These are phyloP conservation scores for Erodium texanum DNA, from an alignment of 441 rosid species.

Conservation along the genomic window DNA sequence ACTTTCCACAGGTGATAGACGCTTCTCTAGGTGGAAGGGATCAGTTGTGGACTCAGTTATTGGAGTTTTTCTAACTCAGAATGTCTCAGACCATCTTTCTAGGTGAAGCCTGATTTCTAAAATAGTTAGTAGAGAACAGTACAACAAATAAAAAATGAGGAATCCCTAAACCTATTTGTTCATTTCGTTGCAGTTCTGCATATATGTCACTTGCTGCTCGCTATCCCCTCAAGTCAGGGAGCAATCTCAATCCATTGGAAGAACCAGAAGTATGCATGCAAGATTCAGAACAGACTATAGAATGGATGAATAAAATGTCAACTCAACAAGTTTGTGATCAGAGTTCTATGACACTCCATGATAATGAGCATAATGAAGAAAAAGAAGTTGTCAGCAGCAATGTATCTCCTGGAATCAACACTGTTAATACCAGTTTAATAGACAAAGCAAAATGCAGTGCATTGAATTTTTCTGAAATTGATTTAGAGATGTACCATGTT, in stretches of 20 bases:
- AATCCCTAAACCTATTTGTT: conserved; percentile 17
- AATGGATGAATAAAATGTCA: too few relatives aligned
- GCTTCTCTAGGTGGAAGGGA: conserved; percentile 97
- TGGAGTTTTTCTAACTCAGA: conserved; percentile 95
- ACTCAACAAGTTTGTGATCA: too few relatives aligned
- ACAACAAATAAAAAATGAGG: neutral
- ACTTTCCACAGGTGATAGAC: conserved; percentile 78
- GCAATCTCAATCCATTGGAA: conserved; percentile 17
- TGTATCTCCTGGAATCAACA: conserved; percentile 34
- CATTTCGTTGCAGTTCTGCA: conserved; percentile 65
- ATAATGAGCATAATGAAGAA: too few relatives aligned
- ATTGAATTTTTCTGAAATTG: conserved; percentile 21
- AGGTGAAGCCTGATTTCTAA: conserved; percentile 41
- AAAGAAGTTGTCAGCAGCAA: conserved; percentile 21
- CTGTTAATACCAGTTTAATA: neutral
- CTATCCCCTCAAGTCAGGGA: conserved; percentile 54
- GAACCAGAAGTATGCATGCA: conserved; percentile 51
- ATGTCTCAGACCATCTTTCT: conserved; percentile 96
- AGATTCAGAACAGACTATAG: conserved; percentile 16
- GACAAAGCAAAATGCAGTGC: conserved; percentile 21
- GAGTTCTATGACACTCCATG: too few relatives aligned
- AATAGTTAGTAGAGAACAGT: conserved; percentile 10
- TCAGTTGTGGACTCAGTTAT: conserved; percentile 96
- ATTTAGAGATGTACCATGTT: conserved; percentile 18
- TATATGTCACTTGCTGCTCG: conserved; percentile 80